These are phyloP conservation scores for Eutrema yunnanense DNA, from an alignment of 345 rosid species.

Conservation along the genomic window DNA sequence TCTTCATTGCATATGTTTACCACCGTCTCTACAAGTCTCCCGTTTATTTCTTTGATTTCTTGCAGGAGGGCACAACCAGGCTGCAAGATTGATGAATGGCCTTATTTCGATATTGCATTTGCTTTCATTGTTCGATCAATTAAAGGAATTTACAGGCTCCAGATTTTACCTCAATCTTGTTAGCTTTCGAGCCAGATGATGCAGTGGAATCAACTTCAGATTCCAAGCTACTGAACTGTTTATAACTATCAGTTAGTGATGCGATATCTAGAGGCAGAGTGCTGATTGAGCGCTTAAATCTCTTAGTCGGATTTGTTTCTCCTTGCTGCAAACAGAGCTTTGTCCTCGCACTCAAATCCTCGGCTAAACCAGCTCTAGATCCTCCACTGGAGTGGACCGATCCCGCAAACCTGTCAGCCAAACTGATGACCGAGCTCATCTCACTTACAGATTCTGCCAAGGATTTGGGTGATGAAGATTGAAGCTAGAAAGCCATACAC, in stretches of 20 bases:
- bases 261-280: slow-evolving; percentile 55
- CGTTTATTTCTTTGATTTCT: slow-evolving; percentile 73
- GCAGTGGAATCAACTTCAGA: slow-evolving; percentile 72
- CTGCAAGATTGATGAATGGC: slow-evolving; percentile 32
- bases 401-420: slow-evolving; percentile 69
- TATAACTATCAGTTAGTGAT: slow-evolving; percentile 51
- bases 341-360: slow-evolving; percentile 73
- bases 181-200: slow-evolving; percentile 51
- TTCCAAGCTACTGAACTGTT: slow-evolving; percentile 54
- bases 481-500: slow-evolving; percentile 39
- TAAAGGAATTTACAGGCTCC: background rate
- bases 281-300: slow-evolving; percentile 59
- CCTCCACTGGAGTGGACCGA: slow-evolving; percentile 66
- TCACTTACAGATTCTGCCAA: slow-evolving; percentile 62
- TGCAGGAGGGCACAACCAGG: slow-evolving; percentile 45
- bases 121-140: background rate
- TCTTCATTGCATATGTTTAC: slow-evolving; percentile 56
- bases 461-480: slow-evolving; percentile 49
- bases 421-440: slow-evolving; percentile 64
- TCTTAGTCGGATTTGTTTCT: slow-evolving; percentile 49
- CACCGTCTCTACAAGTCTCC: slow-evolving; percentile 55
- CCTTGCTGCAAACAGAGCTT: slow-evolving; percentile 56
- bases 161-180: slow-evolving; percentile 53
- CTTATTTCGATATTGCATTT: background rate
- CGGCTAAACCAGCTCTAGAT: slow-evolving; percentile 68